Percentiles rank a stretch among this genome's conserved stretches.
Conservation (phyloP, 164 flowering plant genomes). For the Aristolochia fimbriata region DNA sequence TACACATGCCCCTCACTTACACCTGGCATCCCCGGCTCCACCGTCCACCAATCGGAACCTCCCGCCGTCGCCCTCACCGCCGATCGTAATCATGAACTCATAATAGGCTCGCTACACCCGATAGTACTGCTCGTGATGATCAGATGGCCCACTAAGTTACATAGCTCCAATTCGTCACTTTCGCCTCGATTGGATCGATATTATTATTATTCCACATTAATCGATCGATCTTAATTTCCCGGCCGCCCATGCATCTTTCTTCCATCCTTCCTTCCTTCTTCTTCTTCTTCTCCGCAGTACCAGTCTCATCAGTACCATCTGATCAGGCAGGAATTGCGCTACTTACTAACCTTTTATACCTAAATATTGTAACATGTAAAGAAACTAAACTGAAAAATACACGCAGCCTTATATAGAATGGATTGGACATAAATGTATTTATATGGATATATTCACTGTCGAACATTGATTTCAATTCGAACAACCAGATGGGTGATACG, state of each 20-base stretch:
- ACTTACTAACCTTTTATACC: too few species aligned
- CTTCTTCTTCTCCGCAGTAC: neutral
- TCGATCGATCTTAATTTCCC: too few species aligned
- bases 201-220: too few species aligned
- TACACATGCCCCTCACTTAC: constrained; percentile 7
- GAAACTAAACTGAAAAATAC: too few species aligned
- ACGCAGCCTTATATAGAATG: too few species aligned
- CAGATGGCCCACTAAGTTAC: constrained; percentile 3
- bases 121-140: constrained; percentile 8
- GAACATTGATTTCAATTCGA: too few species aligned
- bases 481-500: too few species aligned
- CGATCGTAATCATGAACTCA: constrained; percentile 5
- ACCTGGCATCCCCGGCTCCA: neutral
- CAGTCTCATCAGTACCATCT: neutral
- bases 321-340: too few species aligned
- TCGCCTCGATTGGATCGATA: neutral
- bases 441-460: too few species aligned
- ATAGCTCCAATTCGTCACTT: constrained; percentile 1
- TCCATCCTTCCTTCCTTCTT: neutral
- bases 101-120: neutral
- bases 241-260: neutral
- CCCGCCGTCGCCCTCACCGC: neutral
- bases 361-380: too few species aligned
- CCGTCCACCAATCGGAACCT: neutral
- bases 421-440: too few species aligned